These are phyloP conservation scores for Backusella westeae DNA, from an alignment of 192 early-diverging fungal species.

Conservation along the genomic window DNA sequence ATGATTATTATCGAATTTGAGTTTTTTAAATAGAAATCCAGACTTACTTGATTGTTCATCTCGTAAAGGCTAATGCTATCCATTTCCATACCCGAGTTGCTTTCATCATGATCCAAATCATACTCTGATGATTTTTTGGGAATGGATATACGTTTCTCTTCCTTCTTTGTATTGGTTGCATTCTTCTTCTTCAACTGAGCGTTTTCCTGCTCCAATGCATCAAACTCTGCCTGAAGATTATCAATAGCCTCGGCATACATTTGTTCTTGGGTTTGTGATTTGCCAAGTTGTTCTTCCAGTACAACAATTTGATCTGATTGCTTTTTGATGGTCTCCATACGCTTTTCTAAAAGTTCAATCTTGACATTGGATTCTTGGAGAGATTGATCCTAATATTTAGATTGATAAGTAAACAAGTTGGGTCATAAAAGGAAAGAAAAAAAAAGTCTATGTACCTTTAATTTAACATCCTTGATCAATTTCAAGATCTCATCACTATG, in stretches of 20 bases:
- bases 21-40: not conserved
- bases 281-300: slow-evolving; percentile 58
- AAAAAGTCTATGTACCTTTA: slow-evolving; percentile 49
- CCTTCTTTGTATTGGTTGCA: slow-evolving; percentile 18
- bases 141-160: slow-evolving; percentile 17
- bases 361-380: slow-evolving; percentile 72
- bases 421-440: not conserved
- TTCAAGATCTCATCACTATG: slow-evolving; percentile 76
- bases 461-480: slow-evolving; percentile 72
- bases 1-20: not conserved
- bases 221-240: slow-evolving; percentile 64
- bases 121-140: slow-evolving; percentile 14
- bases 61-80: not conserved
- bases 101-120: not conserved
- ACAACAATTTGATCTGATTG: slow-evolving; percentile 60
- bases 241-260: slow-evolving; percentile 73
- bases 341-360: slow-evolving; percentile 79
- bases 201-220: slow-evolving; percentile 67
- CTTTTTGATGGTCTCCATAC: slow-evolving; percentile 61
- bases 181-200: slow-evolving; percentile 42
- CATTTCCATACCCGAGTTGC: not conserved
- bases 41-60: slow-evolving; percentile 14
- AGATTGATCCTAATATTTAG: slow-evolving; percentile 57
- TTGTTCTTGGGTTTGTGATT: slow-evolving; percentile 55
- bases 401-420: not conserved